These are phyloP conservation scores for Limonium bicolor DNA, from an alignment of 148 eudicot genomes.

Conservation along the genomic window DNA sequence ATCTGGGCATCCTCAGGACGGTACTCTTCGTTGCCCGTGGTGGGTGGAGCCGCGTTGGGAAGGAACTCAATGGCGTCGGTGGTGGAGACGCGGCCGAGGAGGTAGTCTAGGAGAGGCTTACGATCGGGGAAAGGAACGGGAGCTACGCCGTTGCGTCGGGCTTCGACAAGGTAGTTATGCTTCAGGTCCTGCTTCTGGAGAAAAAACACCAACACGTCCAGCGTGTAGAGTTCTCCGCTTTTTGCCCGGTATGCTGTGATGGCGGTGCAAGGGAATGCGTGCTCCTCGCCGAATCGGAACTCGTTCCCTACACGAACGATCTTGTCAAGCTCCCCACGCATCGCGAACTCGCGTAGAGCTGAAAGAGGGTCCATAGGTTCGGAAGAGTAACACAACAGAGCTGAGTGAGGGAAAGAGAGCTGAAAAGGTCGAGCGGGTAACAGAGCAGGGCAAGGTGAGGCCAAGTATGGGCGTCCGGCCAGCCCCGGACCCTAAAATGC, in stretches of 20 bases:
- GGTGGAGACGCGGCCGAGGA: constrained; percentile 42
- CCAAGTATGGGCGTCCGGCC: no score
- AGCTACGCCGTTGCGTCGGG: constrained; percentile 33
- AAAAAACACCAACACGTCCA: constrained; percentile 76
- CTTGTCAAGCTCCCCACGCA: constrained; percentile 36
- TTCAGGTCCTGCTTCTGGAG: constrained; percentile 48
- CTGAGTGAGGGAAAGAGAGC: no score
- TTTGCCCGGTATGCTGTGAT: constrained; percentile 75
- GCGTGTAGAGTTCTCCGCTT: constrained; percentile 58
- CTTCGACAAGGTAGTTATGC: constrained; percentile 55
- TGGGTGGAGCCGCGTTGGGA: constrained; percentile 7
- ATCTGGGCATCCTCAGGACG: constrained; percentile 41
- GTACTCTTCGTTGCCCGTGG: constrained; percentile 18
- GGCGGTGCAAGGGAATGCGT: constrained; percentile 43
- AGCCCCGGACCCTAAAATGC: no score
- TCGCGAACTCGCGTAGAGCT: constrained; percentile 69
- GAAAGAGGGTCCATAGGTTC: constrained; percentile 76
- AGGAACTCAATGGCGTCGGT: constrained; percentile 49
- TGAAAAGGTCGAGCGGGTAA: no score
- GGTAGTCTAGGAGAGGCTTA: constrained; percentile 61
- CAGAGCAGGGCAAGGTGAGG: no score
- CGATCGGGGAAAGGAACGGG: constrained; percentile 75
- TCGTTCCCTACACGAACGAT: constrained; percentile 40
- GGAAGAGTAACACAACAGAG: no score
- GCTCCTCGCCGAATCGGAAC: constrained; percentile 39